Evolutionary conservation across 306 rosid genomes (phyloP).

Genomic region (Vigna angularis): DNA sequence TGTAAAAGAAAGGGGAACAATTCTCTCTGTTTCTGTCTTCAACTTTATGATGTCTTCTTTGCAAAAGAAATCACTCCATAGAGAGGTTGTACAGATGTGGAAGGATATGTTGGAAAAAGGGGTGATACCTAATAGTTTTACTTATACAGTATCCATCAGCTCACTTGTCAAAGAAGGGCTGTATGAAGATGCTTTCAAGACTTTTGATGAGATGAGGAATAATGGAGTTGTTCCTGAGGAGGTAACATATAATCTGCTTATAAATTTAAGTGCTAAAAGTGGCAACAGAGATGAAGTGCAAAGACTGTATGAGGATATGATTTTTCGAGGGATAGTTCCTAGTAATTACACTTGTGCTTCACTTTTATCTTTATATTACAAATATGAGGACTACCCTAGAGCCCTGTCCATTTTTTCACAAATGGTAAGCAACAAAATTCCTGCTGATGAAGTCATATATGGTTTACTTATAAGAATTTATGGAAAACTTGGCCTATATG

Average conservation of each 20-base stretch:
- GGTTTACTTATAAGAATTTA: constrained; percentile 93
- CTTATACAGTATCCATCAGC: constrained; percentile 73
- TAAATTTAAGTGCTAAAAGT: constrained; percentile 66
- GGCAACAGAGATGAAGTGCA: constrained; percentile 67
- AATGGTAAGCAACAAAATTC: constrained; percentile 67
- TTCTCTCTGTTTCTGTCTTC: constrained; percentile 73
- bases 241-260: constrained; percentile 75
- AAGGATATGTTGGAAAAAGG: constrained; percentile 65
- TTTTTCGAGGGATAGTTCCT: constrained; percentile 65
- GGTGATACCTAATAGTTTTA: constrained; percentile 69
- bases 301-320: constrained; percentile 79
- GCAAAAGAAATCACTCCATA: constrained; percentile 90
- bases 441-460: constrained; percentile 89
- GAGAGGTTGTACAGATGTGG: constrained; percentile 71
- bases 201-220: constrained; percentile 67
- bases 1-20: constrained; percentile 67
- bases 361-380: constrained; percentile 83
- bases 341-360: constrained; percentile 92
- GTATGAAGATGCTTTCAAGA: constrained; percentile 66
- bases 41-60: constrained; percentile 95
- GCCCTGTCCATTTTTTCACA: constrained; percentile 90
- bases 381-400: constrained; percentile 78
- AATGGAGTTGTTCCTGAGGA: constrained; percentile 79
- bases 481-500: constrained; percentile 86
- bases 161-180: constrained; percentile 72